Percentiles rank a stretch among this genome's conserved stretches.
phyloP scores from a whole-genome alignment of 345 rosid species.

The Eucalyptus shirleyi region DNA sequence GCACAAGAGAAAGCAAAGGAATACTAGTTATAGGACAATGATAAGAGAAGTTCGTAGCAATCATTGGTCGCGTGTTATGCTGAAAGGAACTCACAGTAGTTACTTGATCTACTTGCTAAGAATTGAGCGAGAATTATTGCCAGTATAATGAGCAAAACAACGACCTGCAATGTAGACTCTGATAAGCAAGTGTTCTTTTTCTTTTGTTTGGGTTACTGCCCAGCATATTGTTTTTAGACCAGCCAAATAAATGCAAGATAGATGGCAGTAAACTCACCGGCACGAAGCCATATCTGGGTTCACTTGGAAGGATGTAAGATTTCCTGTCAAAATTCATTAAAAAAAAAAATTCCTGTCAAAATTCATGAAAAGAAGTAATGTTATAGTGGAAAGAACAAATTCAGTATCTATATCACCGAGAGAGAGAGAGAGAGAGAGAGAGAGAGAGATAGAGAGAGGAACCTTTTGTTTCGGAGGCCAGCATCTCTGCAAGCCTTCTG shows the following conservation, averaged over 20 bases:
- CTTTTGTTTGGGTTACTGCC: background rate
- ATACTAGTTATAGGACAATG: background rate
- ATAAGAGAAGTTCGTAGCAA: background rate
- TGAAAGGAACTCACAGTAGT: background rate
- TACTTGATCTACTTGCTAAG: background rate
- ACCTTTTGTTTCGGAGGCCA: constrained; percentile 51
- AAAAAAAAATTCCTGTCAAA: constrained; percentile 15
- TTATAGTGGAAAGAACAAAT: background rate
- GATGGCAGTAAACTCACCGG: constrained; percentile 5
- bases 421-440: too few relatives aligned
- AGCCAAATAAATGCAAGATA: background rate
- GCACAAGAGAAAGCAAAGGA: background rate
- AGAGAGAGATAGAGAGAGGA: background rate
- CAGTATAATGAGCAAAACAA: background rate
- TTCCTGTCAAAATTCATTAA: constrained; percentile 27
- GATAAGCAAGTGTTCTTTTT: background rate
- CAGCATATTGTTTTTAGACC: background rate
- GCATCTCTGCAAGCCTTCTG: constrained; percentile 55
- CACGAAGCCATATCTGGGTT: constrained; percentile 3
- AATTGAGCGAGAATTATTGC: background rate
- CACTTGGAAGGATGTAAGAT: constrained; percentile 24
- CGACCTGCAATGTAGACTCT: background rate
- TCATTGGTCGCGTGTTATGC: background rate
- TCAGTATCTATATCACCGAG: background rate
- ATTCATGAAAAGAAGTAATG: background rate